These are phyloP conservation scores for Pseudoneurospora amorphoporcata DNA, from an alignment of 495 filamentous ascomycete species.

Conservation along the genomic window DNA sequence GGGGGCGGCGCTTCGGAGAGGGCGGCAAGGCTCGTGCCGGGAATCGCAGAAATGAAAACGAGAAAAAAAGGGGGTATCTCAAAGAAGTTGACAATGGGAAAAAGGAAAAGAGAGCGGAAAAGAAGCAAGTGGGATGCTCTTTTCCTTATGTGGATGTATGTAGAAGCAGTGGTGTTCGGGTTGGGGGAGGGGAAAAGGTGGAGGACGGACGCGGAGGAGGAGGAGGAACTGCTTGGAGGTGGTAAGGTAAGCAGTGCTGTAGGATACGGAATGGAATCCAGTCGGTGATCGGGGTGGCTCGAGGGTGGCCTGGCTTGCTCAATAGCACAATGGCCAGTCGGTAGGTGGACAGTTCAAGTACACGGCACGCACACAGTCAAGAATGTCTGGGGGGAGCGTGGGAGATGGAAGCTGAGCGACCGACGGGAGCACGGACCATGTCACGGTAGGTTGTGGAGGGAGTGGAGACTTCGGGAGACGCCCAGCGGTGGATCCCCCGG, in stretches of 20 bases:
- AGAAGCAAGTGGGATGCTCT: constrained; percentile 28
- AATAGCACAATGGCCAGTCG: background rate
- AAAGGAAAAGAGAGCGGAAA: constrained; percentile 20
- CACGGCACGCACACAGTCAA: background rate
- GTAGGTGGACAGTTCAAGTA: background rate
- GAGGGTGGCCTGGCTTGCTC: background rate
- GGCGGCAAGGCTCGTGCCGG: background rate
- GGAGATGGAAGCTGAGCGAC: constrained; percentile 19
- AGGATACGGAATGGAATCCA: background rate
- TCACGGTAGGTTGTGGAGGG: background rate
- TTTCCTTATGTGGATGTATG: constrained; percentile 23
- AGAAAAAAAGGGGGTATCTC: constrained; percentile 23
- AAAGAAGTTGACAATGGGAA: constrained; percentile 8
- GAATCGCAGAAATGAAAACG: constrained; percentile 15
- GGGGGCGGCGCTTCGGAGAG: background rate
- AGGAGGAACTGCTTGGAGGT: constrained; percentile 16
- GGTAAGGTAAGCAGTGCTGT: background rate
- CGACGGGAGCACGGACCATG: constrained; percentile 1
- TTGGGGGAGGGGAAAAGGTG: constrained; percentile 27
- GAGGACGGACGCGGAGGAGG: constrained; percentile 29
- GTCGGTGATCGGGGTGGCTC: background rate
- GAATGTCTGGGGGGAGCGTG: constrained; percentile 12
- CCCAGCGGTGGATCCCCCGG: background rate
- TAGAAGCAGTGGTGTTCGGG: constrained; percentile 17
- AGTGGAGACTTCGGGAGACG: constrained; percentile 1